A percentile compares a stretch with the other conserved stretches of the same genome.
Conservation (phyloP, 192 early-diverging fungal species). For the Backusella luteola region DNA sequence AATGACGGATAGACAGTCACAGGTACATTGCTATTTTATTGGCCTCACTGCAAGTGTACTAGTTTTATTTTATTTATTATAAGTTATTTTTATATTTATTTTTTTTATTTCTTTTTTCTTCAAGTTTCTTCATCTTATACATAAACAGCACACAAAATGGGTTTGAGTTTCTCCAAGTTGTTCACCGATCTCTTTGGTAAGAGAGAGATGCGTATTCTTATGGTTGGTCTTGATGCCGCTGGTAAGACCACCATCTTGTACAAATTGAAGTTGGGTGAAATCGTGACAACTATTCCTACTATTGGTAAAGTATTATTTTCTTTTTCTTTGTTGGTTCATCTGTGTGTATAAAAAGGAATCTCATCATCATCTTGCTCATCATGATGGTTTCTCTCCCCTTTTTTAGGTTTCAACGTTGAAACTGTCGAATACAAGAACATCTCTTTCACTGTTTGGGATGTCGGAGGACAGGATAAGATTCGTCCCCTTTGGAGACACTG, state of each 20-base stretch:
- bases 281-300: conserved; percentile 98
- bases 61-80: not conserved
- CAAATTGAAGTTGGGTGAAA: conserved; percentile 97
- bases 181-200: conserved; percentile 78
- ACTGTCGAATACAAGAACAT: conserved; percentile 98
- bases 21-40: not conserved
- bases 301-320: conserved; percentile 66
- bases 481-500: conserved; percentile 97
- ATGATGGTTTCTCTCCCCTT: not conserved
- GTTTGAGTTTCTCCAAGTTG: conserved; percentile 78
- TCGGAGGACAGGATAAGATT: conserved; percentile 98
- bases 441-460: conserved; percentile 97
- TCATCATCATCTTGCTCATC: not conserved
- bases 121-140: not conserved
- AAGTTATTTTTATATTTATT: not conserved
- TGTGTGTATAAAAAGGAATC: not conserved
- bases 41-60: not conserved
- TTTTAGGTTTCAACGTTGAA: conserved; percentile 93
- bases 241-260: conserved; percentile 99
- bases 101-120: not conserved
- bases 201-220: conserved; percentile 96
- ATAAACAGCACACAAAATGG: conserved; percentile 52
- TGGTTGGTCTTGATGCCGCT: conserved; percentile 91
- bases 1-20: not conserved
- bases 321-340: too few relatives aligned